These are phyloP conservation scores for Margaritispora aquatica DNA, from an alignment of 495 filamentous ascomycete genomes.

Conservation along the genomic window DNA sequence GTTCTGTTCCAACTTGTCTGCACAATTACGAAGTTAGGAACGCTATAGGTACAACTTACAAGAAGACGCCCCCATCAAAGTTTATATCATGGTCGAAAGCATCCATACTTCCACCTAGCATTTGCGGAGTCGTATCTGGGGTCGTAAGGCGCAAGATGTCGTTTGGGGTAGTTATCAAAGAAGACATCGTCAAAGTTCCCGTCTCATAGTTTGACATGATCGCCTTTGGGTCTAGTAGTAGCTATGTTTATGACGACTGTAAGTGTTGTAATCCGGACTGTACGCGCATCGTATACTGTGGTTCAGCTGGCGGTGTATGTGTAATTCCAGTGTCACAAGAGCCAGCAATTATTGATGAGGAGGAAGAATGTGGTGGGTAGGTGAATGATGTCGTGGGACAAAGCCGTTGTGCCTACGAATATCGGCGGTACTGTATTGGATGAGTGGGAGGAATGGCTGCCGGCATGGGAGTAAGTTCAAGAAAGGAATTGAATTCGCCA, in stretches of 20 bases:
- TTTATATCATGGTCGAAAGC: conserved; percentile 22
- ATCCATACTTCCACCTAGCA: conserved; percentile 16
- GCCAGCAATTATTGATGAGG: not conserved
- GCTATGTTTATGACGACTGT: not conserved
- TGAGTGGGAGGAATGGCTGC: not conserved
- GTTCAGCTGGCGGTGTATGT: not conserved
- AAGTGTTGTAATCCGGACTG: not conserved
- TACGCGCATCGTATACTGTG: not conserved
- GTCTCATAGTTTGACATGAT: conserved; percentile 19
- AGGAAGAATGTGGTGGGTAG: not conserved
- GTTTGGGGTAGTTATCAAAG: conserved; percentile 8
- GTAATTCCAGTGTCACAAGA: not conserved
- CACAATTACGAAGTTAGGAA: too few relatives aligned
- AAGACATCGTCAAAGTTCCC: conserved; percentile 13
- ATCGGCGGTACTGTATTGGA: not conserved
- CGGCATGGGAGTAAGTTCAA: not conserved
- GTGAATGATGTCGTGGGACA: not conserved
- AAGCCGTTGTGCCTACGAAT: not conserved
- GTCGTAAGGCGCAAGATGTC: conserved; percentile 20
- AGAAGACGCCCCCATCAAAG: conserved; percentile 18
- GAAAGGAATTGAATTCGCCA: not conserved
- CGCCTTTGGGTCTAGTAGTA: not conserved
- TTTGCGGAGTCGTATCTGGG: conserved; percentile 5
- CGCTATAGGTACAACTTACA: too few relatives aligned
- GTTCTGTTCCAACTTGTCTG: too few relatives aligned